Evolutionary conservation across 2,329 filamentous ascomycete genomes (phyloP).

Genomic region (Alternaria longipes): DNA sequence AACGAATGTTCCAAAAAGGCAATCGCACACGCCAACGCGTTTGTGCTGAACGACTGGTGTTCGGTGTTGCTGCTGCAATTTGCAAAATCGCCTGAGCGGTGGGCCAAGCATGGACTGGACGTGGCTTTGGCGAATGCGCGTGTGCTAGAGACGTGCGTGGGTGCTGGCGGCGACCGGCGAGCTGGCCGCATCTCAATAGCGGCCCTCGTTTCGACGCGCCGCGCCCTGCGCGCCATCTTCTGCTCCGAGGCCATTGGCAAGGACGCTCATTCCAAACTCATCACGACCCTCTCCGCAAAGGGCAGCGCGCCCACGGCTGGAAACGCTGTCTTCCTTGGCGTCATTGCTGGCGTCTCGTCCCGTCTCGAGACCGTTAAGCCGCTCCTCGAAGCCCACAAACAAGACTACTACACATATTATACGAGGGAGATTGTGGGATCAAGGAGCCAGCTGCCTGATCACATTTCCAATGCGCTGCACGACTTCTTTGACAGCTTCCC

Average conservation of each 20-base stretch:
- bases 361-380: conserved; percentile 72
- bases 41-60: conserved; percentile 91
- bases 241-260: conserved; percentile 66
- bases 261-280: conserved; percentile 68
- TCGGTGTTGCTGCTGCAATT: conserved; percentile 79
- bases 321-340: conserved; percentile 81
- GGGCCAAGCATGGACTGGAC: conserved; percentile 71
- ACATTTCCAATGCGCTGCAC: conserved; percentile 75
- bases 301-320: conserved; percentile 68
- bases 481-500: conserved; percentile 87
- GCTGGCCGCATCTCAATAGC: conserved; percentile 71
- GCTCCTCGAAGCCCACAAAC: conserved; percentile 71
- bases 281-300: conserved; percentile 76
- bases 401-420: conserved; percentile 82
- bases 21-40: conserved; percentile 81
- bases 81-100: conserved; percentile 65
- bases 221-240: conserved; percentile 80
- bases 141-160: conserved; percentile 79
- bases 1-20: conserved; percentile 78
- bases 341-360: conserved; percentile 85
- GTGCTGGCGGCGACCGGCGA: conserved; percentile 46
- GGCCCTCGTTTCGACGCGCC: conserved; percentile 78
- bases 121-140: conserved; percentile 75
- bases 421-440: conserved; percentile 85
- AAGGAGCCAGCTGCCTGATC: conserved; percentile 72